phyloP scores from a whole-genome alignment of 139 green algal species.

The Pseudopediastrum boryanum region DNA sequence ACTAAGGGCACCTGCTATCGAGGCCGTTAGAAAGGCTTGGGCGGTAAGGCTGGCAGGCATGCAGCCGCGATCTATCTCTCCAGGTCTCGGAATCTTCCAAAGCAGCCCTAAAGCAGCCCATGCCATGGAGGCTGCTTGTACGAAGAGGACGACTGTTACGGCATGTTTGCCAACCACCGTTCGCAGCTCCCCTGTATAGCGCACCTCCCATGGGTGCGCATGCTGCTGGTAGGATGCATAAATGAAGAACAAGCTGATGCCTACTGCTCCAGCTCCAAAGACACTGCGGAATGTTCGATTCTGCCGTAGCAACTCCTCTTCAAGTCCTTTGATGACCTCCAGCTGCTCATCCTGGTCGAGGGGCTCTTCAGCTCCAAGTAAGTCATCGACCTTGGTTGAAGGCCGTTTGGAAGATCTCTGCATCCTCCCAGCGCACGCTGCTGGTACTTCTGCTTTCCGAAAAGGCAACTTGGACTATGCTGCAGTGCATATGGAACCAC shows the following conservation, averaged over 20 bases:
- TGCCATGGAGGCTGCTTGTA: slow-evolving; percentile 12
- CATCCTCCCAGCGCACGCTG: no score
- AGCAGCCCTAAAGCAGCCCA: slow-evolving; percentile 6
- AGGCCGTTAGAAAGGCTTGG: background rate
- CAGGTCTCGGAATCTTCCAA: background rate
- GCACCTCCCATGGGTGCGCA: slow-evolving; percentile 25
- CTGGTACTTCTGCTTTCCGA: background rate
- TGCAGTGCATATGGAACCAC: background rate
- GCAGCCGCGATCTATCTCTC: background rate
- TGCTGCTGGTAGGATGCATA: slow-evolving; percentile 27
- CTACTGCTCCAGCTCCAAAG: background rate
- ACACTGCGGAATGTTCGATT: slow-evolving; percentile 4
- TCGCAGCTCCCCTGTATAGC: slow-evolving; percentile 41
- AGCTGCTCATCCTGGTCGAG: slow-evolving; percentile 33
- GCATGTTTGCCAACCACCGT: background rate
- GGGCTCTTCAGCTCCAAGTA: slow-evolving; percentile 15
- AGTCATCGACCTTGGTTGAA: background rate
- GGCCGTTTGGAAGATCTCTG: no score
- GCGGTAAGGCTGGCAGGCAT: background rate
- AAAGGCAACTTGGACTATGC: background rate
- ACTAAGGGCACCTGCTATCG: background rate
- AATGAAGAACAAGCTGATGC: slow-evolving; percentile 15
- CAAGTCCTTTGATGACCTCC: slow-evolving; percentile 26
- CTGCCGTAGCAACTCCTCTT: slow-evolving; percentile 11
- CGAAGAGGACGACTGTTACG: background rate